Evolutionary conservation across 164 flowering plant genomes (phyloP).

Genomic region (Amborella trichopoda): DNA sequence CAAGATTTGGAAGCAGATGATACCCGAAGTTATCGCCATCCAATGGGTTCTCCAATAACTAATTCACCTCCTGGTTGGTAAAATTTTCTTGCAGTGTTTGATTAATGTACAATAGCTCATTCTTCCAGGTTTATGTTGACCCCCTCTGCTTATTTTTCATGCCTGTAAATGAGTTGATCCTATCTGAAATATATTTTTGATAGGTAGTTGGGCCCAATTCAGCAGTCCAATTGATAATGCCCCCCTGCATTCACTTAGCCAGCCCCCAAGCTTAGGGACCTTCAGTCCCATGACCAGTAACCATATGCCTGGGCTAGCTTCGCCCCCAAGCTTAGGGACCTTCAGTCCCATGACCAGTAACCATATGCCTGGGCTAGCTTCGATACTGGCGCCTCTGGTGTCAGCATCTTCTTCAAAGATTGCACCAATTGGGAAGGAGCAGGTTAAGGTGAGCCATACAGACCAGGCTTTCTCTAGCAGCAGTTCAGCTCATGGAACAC

Average conservation of each 20-base stretch:
- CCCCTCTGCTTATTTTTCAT: background rate
- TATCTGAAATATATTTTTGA: constrained; percentile 8
- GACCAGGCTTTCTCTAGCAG: constrained; percentile 28
- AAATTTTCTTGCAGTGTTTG: too few relatives aligned
- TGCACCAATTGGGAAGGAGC: constrained; percentile 72
- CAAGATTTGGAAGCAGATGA: constrained; percentile 87
- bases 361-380: constrained; percentile 58
- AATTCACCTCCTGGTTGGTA: constrained; percentile 85
- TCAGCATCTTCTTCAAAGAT: constrained; percentile 49
- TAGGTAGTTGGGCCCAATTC: constrained; percentile 76
- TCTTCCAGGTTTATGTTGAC: background rate
- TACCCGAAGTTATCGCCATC: constrained; percentile 38
- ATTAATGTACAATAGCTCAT: too few relatives aligned
- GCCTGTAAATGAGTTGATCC: background rate
- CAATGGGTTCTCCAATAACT: constrained; percentile 67
- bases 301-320: constrained; percentile 58
- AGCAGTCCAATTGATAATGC: constrained; percentile 55
- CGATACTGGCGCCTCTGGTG: constrained; percentile 43
- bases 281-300: constrained; percentile 45
- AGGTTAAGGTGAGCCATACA: constrained; percentile 29
- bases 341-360: constrained; percentile 45
- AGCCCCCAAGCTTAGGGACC: constrained; percentile 41
- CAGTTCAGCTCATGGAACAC: constrained; percentile 22
- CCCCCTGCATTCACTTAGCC: constrained; percentile 40
- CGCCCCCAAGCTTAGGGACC: constrained; percentile 42